These are phyloP conservation scores for Trichomonascaceae sp. DNA, from an alignment of 1,139 yeast species.

Conservation along the genomic window DNA sequence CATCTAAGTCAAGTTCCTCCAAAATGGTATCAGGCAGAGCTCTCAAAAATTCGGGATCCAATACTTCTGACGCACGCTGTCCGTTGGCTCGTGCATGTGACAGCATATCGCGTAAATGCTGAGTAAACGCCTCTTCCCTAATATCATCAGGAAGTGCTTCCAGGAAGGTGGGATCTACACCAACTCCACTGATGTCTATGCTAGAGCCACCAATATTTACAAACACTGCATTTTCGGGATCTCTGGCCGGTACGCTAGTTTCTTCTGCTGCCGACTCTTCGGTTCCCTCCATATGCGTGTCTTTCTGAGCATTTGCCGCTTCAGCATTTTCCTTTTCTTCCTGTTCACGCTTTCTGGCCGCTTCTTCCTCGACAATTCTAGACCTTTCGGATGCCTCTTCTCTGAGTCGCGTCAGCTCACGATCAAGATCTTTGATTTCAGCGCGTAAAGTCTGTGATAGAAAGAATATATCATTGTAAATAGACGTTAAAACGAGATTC, in stretches of 20 bases:
- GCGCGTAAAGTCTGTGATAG: slow-evolving; percentile 32
- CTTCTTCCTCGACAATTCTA: slow-evolving; percentile 31
- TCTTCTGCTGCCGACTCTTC: slow-evolving; percentile 15
- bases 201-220: slow-evolving; percentile 73
- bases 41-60: slow-evolving; percentile 75
- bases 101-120: slow-evolving; percentile 64
- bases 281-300: slow-evolving; percentile 9
- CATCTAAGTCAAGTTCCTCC: slow-evolving; percentile 67
- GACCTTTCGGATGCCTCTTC: slow-evolving; percentile 36
- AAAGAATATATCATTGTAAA: slow-evolving; percentile 37
- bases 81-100: slow-evolving; percentile 29
- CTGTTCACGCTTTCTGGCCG: slow-evolving; percentile 7
- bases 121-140: slow-evolving; percentile 88
- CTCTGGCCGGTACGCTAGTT: slow-evolving; percentile 13
- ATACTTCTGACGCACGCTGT: slow-evolving; percentile 47
- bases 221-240: slow-evolving; percentile 35
- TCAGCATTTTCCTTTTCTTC: slow-evolving; percentile 20
- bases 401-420: slow-evolving; percentile 30
- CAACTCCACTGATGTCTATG: slow-evolving; percentile 84
- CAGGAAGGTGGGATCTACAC: slow-evolving; percentile 85
- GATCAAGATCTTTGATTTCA: slow-evolving; percentile 16
- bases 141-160: slow-evolving; percentile 89
- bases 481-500: slow-evolving; percentile 42
- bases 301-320: slow-evolving; percentile 12
- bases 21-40: slow-evolving; percentile 75